Base-by-base conservation (phyloP, 192 early-diverging fungal species). In the Chytriomyces confervae region DNA sequence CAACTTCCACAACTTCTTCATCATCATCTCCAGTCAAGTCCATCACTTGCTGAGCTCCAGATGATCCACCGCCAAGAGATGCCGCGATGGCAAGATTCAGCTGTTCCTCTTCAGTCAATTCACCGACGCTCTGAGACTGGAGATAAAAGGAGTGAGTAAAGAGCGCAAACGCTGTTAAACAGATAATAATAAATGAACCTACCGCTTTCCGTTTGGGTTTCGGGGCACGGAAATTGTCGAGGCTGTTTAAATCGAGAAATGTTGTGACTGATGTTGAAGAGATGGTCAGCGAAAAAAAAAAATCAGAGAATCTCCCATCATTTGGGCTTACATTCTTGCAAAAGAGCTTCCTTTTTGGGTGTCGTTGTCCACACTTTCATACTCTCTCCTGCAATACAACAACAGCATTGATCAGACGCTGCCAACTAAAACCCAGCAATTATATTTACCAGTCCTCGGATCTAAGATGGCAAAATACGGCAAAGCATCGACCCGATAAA, bases 401-500 rank as follows among this genome's bases (percentile, higher is more conserved):
- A 45, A 24, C 20, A 44, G 18, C 49, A 8, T 10, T 62, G 20
- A 53, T 84, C 44, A 50, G 7, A 57, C 8, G 6, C 18, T 61
- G 20, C 57, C 44, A 66, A 44, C 57, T 27, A 46, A 65, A 10
- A 6, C 60, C 8, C 3, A n/a, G n/a, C n/a, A n/a, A n/a, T n/a
- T n/a, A n/a, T n/a, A 16, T 61, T 51, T 82, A 93, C 92, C 94
- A 44, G 96, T 98, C 71, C 91, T 83, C 18, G 96, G 93, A 80
- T 98, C 95, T 36, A 98, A 89, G 62, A 92, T 93, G 36, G 93
- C 93, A 47, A 96, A 86, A 81, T 98, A 94, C 13, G 96, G 97
- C 69, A 87, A 96, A 9, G 50, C 70, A 6, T 83, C 78, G 43
- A 94, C 81, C 11, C 87, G 86, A 79, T 99, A 98, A 72, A 93